Conservation (phyloP, 2,329 filamentous ascomycete genomes). For the Alternaria metachromatica region DNA sequence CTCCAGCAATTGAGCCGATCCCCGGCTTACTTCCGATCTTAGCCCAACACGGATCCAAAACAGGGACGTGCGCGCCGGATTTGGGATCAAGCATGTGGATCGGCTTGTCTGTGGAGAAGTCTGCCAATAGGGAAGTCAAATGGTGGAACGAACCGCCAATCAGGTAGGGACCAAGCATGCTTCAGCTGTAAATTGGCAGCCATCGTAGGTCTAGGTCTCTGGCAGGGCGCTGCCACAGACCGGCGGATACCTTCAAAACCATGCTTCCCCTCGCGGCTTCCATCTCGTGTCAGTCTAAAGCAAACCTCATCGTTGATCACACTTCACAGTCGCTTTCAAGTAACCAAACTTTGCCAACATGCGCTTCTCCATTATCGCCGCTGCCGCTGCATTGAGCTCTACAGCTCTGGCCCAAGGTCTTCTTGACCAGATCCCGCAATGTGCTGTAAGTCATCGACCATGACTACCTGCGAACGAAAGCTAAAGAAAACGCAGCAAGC, state of each 20-base stretch:
- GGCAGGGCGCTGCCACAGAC: not conserved
- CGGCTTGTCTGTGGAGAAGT: not conserved
- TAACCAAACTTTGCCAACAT: constrained; percentile 14
- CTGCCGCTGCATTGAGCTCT: constrained; percentile 33
- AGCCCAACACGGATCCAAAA: rapidly evolving
- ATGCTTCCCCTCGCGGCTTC: not conserved
- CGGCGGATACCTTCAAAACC: not conserved
- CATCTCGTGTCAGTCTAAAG: not conserved
- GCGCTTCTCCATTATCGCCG: constrained; percentile 35
- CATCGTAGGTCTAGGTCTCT: not conserved
- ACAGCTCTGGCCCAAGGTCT: constrained; percentile 32
- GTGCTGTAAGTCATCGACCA: constrained; percentile 27
- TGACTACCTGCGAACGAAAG: not conserved
- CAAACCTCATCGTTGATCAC: not conserved
- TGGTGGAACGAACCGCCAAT: not conserved
- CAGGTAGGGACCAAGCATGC: not conserved
- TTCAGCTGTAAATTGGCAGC: not conserved
- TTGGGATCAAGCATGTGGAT: not conserved
- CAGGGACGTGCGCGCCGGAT: not conserved
- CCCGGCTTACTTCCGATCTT: not conserved
- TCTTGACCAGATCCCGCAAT: constrained; percentile 34
- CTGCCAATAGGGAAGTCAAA: not conserved
- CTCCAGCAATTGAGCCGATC: not conserved
- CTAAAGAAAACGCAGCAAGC: constrained; percentile 23
- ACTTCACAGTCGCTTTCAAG: not conserved